These are phyloP conservation scores for Elongisporangium senticosum DNA, from an alignment of 352 stramenopile genomes.

Conservation along the genomic window DNA sequence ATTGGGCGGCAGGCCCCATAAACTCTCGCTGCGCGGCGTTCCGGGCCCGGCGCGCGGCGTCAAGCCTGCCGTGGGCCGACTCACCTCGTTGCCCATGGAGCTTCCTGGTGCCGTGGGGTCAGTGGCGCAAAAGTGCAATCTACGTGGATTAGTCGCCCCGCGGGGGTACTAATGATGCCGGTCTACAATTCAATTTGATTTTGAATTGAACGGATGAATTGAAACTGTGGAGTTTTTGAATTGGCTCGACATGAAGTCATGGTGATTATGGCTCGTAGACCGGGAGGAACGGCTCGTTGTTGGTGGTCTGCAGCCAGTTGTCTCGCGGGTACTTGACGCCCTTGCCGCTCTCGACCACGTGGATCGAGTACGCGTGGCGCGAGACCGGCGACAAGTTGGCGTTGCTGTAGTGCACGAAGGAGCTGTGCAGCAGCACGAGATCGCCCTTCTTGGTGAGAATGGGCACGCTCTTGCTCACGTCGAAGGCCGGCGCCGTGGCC, in stretches of 20 bases:
- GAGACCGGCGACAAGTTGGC: slow-evolving; percentile 87
- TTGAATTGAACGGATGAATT: neutral
- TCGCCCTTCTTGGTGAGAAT: slow-evolving; percentile 90
- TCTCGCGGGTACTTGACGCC: slow-evolving; percentile 75
- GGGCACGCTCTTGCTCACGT: slow-evolving; percentile 48
- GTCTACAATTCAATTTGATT: neutral
- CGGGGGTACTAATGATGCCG: neutral
- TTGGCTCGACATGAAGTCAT: neutral
- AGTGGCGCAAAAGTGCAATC: neutral
- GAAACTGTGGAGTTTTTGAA: neutral
- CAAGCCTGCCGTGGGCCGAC: slow-evolving; percentile 23
- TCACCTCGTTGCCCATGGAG: slow-evolving; percentile 58
- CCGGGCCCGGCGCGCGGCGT: slow-evolving; percentile 7
- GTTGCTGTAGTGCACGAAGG: slow-evolving; percentile 93
- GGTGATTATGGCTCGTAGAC: slow-evolving; percentile 35
- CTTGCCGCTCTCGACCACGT: slow-evolving; percentile 89
- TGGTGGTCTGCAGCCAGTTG: slow-evolving; percentile 94
- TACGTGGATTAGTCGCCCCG: neutral
- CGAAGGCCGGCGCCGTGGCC: slow-evolving; percentile 41
- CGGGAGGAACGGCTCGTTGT: slow-evolving; percentile 48
- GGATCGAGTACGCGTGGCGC: slow-evolving; percentile 95
- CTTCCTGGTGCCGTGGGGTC: neutral
- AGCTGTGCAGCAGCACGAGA: slow-evolving; percentile 89
- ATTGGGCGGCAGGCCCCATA: slow-evolving; percentile 8
- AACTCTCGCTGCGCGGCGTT: slow-evolving; percentile 1